Base-by-base conservation (phyloP, 371 early-diverging fungal genomes). In the Syncephalastrum sp. region DNA sequence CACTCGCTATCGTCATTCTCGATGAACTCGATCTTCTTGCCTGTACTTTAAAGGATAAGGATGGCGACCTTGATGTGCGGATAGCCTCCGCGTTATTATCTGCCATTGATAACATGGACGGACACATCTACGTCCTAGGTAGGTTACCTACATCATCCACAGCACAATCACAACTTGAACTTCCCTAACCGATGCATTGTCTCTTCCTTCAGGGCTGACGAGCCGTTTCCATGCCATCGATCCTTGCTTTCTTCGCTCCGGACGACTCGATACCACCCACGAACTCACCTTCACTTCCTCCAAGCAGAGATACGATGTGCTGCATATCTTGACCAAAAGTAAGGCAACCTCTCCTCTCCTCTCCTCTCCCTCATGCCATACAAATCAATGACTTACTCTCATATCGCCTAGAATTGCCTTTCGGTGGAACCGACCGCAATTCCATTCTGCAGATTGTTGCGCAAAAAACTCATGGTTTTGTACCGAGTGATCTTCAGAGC, bases 401-500 rank as follows among this genome's bases (percentile, higher is more conserved):
- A 21, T 21, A 21, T 21, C n/a, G n/a, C n/a, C n/a, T n/a, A 86
- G 86, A 77, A 19, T 58, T 86, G 23, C 84, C 86, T 7, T 77
- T 84, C 8, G 3, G 33, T 7, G 56, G 61, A 65, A 24, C 78
- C 5, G 72, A 85, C 33, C 62, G 77, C 12, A 47, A 56, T 1
- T 60, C 53, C 1, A 84, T 87, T 53, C 70, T 99, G 29, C 83
- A 82, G 56, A 77, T 87, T 63, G 85, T 99, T 23, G 91, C 99
- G 4, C 78, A 90, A 50, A 89, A 90, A 56, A 96, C 98, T 0
- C 99, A 99, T 77, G 99, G 99, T 7, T 92, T 85, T 68, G 88
- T 87, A 0, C 82, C 91, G 0, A 83, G 89, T 17, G 92, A 92
- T 66, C 67, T 92, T 25, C 84, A 87, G 60, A 82, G 77, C 38